Conservation (phyloP, 495 filamentous ascomycete genomes). For the Beverwykella pulmonaria region DNA sequence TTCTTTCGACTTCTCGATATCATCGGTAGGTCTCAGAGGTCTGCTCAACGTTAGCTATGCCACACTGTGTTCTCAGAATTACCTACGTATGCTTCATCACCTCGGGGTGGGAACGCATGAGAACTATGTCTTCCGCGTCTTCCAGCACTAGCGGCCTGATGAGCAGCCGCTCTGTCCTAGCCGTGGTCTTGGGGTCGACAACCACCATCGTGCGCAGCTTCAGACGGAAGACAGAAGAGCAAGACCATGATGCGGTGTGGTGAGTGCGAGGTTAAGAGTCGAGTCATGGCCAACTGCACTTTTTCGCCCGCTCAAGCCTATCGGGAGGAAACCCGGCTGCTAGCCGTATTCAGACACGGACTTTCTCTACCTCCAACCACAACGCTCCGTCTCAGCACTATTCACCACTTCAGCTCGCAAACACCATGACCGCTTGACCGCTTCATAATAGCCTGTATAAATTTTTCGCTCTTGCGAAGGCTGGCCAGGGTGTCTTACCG, state of each 20-base stretch:
- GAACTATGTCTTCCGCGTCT: constrained; percentile 31
- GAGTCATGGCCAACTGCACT: constrained; percentile 3
- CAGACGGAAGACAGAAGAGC: background rate
- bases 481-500: background rate
- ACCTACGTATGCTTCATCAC: constrained; percentile 34
- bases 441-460: background rate
- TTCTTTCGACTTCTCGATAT: constrained; percentile 18
- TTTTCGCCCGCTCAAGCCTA: background rate
- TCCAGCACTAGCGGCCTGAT: constrained; percentile 30
- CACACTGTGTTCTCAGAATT: background rate
- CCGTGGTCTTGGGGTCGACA: constrained; percentile 24
- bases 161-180: constrained; percentile 32
- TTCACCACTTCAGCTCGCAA: background rate
- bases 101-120: constrained; percentile 26
- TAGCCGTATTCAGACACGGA: constrained; percentile 7
- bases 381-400: background rate
- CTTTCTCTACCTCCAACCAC: constrained; percentile 1
- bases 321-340: background rate
- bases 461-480: background rate
- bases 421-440: constrained; percentile 3
- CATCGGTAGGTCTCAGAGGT: constrained; percentile 8
- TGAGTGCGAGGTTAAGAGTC: constrained; percentile 14
- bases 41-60: background rate
- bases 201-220: constrained; percentile 27
- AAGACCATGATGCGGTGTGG: constrained; percentile 5